These are phyloP conservation scores for Candida verbasci DNA, from an alignment of 805 yeast genomes.

Conservation along the genomic window DNA sequence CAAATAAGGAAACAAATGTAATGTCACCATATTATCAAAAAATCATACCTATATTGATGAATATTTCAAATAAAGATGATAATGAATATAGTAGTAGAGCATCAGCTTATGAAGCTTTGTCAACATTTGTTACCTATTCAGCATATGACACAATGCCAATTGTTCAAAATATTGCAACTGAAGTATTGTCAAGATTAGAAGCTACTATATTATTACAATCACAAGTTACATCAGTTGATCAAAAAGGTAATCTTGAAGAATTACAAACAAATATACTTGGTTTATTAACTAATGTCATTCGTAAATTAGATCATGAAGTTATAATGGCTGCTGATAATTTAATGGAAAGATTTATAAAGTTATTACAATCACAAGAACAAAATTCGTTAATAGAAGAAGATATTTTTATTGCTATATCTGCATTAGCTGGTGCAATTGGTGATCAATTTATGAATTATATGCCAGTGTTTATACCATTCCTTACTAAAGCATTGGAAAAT, in stretches of 20 bases:
- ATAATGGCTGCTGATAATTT: slow-evolving; percentile 69
- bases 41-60: slow-evolving; percentile 65
- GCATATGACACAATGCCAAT: slow-evolving; percentile 64
- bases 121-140: slow-evolving; percentile 73
- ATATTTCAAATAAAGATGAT: slow-evolving; percentile 66
- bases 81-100: slow-evolving; percentile 88
- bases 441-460: slow-evolving; percentile 68
- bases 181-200: slow-evolving; percentile 68
- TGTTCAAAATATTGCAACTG: slow-evolving; percentile 70
- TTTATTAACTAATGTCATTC: slow-evolving; percentile 73
- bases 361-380: slow-evolving; percentile 51
- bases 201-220: slow-evolving; percentile 54
- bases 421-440: slow-evolving; percentile 80
- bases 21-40: slow-evolving; percentile 71
- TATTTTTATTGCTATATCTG: slow-evolving; percentile 84
- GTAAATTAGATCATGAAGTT: slow-evolving; percentile 72
- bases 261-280: slow-evolving; percentile 78
- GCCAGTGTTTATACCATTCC: slow-evolving; percentile 77
- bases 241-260: slow-evolving; percentile 76
- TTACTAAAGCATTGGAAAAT: slow-evolving; percentile 74
- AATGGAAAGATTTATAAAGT: slow-evolving; percentile 76
- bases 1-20: slow-evolving; percentile 49
- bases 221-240: slow-evolving; percentile 64
- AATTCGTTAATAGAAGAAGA: slow-evolving; percentile 90
- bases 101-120: slow-evolving; percentile 93